A percentile compares a stretch with the other conserved stretches of the same genome.
Evolutionary conservation across 2,329 filamentous ascomycete genomes (phyloP).

Genomic region (Talaromyces pinophilus): DNA sequence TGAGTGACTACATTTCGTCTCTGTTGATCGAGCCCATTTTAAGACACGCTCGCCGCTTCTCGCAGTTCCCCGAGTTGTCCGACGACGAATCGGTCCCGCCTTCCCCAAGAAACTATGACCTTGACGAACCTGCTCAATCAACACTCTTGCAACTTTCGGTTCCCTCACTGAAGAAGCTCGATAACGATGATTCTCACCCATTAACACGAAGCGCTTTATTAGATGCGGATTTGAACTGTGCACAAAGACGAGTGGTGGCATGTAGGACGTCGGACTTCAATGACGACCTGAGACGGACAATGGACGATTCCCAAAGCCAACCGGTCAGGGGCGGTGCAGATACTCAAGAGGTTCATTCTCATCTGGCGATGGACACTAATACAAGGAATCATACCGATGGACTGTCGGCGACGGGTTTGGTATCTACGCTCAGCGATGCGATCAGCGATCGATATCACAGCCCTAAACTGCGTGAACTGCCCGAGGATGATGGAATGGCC

Average conservation of each 20-base stretch:
- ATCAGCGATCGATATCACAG: conserved; percentile 10
- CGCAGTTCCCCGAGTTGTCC: conserved; percentile 29
- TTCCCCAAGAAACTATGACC: conserved; percentile 27
- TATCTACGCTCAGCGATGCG: background rate
- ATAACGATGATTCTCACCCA: background rate
- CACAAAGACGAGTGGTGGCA: conserved; percentile 14
- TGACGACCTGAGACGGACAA: conserved; percentile 13
- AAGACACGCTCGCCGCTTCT: conserved; percentile 46
- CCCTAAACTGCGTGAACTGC: conserved; percentile 45
- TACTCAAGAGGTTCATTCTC: background rate
- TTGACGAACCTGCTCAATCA: conserved; percentile 19
- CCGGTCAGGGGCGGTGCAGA: background rate
- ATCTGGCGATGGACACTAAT: background rate
- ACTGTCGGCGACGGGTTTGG: background rate
- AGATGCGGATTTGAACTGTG: conserved; percentile 8
- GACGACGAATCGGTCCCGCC: conserved; percentile 23
- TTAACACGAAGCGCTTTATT: background rate
- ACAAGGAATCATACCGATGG: background rate
- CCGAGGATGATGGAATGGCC: conserved; percentile 79
- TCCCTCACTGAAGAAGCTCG: conserved; percentile 24
- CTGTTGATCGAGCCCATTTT: conserved; percentile 48
- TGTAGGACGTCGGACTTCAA: conserved; percentile 10
- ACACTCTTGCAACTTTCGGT: conserved; percentile 24
- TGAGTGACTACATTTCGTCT: conserved; percentile 49
- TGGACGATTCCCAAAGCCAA: conserved; percentile 16